Evolutionary conservation across 345 rosid genomes (phyloP).

Genomic region (Brassica nigra): DNA sequence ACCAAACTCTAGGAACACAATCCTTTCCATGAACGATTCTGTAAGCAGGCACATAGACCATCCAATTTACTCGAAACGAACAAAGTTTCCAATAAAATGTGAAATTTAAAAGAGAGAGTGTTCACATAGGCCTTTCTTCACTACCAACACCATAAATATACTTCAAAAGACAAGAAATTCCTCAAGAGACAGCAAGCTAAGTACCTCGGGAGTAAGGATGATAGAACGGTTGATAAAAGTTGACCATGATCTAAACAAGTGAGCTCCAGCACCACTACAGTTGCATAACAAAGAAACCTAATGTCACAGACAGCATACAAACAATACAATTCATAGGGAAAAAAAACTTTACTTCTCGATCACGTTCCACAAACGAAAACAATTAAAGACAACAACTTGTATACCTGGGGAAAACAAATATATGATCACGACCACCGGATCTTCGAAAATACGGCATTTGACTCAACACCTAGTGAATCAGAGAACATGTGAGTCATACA

Average conservation of each 20-base stretch:
- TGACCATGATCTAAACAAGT: slow-evolving; percentile 79
- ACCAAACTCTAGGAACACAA: not conserved
- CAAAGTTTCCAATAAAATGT: not conserved
- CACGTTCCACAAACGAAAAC: not conserved
- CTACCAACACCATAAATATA: not conserved
- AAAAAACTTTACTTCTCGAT: not conserved
- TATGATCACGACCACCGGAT: slow-evolving; percentile 94
- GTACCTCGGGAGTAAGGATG: slow-evolving; percentile 84
- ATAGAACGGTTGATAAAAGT: slow-evolving; percentile 72
- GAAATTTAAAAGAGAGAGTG: not conserved
- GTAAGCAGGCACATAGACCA: not conserved
- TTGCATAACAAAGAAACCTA: not conserved
- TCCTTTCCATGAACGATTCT: not conserved
- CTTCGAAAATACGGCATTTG: slow-evolving; percentile 93
- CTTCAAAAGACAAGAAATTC: not conserved
- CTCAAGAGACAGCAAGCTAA: slow-evolving; percentile 1
- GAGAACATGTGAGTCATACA: not conserved
- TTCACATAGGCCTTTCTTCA: not conserved
- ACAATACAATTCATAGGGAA: not conserved
- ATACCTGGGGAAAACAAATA: slow-evolving; percentile 94
- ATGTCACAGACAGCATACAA: slow-evolving; percentile 18
- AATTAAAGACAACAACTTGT: not conserved
- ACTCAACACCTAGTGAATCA: slow-evolving; percentile 60
- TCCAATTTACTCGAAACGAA: not conserved
- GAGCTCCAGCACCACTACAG: slow-evolving; percentile 74